phyloP scores from a whole-genome alignment of 2,329 filamentous ascomycete genomes.

The Bipolaris sorokiniana region DNA sequence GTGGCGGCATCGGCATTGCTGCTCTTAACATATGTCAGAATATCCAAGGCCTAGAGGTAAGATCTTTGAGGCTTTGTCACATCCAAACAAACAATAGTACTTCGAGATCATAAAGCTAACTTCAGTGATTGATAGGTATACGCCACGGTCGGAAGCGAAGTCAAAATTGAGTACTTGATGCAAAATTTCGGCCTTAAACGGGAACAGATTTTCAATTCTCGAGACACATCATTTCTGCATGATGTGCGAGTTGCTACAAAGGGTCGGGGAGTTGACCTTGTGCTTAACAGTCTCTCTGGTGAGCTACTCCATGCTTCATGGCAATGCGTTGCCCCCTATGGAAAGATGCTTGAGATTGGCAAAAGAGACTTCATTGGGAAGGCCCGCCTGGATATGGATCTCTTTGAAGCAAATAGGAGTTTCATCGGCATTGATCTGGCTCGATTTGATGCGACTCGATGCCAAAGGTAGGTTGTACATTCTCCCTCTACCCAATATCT shows the following conservation, averaged over 20 bases:
- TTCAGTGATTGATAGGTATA: not conserved
- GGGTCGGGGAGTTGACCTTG: conserved; percentile 43
- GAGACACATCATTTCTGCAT: conserved; percentile 12
- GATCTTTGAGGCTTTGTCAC: not conserved
- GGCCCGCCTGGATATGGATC: conserved; percentile 18
- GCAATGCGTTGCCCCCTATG: conserved; percentile 49
- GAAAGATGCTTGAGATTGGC: conserved; percentile 29
- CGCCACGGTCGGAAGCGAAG: conserved; percentile 31
- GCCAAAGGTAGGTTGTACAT: not conserved
- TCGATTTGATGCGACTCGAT: not conserved
- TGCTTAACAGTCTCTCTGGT: conserved; percentile 38
- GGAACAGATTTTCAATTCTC: conserved; percentile 14
- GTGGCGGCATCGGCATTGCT: not conserved
- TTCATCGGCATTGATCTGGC: conserved; percentile 10
- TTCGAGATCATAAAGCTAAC: not conserved
- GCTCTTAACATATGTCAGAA: not conserved
- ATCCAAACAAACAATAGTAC: not conserved
- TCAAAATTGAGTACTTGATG: conserved; percentile 19
- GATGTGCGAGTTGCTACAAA: conserved; percentile 8
- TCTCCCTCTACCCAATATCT: not conserved
- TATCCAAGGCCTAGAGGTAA: not conserved
- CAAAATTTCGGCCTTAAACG: conserved; percentile 5
- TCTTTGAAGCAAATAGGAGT: conserved; percentile 10
- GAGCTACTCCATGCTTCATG: conserved; percentile 40
- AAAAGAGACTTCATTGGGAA: conserved; percentile 20